Evolutionary conservation across 2,329 filamentous ascomycete genomes (phyloP).

Genomic region (Trichoderma koningiopsis): DNA sequence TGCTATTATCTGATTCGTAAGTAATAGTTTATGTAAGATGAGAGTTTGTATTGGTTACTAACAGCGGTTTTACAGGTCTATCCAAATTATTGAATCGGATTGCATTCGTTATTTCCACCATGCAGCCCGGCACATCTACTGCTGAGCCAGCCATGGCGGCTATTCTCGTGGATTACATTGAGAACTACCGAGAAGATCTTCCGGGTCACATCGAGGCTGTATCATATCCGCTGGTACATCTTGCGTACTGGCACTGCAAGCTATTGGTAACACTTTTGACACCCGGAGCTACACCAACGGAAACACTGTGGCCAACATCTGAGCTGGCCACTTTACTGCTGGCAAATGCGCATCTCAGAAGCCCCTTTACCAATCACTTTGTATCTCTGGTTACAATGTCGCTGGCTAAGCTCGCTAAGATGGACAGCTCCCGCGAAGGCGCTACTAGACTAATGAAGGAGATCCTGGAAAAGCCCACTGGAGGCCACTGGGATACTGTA

Average conservation of each 20-base stretch:
- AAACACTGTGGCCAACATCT: slow-evolving; percentile 62
- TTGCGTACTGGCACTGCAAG: slow-evolving; percentile 71
- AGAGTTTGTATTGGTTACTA: slow-evolving; percentile 15
- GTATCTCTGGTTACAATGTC: slow-evolving; percentile 60
- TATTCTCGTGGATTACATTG: slow-evolving; percentile 46
- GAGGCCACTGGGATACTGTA: slow-evolving; percentile 60
- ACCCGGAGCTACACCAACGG: slow-evolving; percentile 55
- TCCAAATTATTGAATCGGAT: slow-evolving; percentile 55
- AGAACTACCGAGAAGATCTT: slow-evolving; percentile 67
- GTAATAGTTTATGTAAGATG: slow-evolving; percentile 35
- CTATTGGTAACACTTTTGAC: slow-evolving; percentile 64
- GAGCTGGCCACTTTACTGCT: slow-evolving; percentile 62
- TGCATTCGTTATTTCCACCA: slow-evolving; percentile 42
- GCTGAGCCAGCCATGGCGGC: slow-evolving; percentile 40
- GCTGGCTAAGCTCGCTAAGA: slow-evolving; percentile 60
- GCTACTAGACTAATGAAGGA: slow-evolving; percentile 58
- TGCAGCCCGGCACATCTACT: slow-evolving; percentile 41
- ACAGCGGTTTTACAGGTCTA: slow-evolving; percentile 46
- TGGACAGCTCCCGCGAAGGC: slow-evolving; percentile 59
- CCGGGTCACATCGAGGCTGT: slow-evolving; percentile 57
- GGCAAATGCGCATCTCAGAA: slow-evolving; percentile 56
- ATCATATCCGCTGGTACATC: slow-evolving; percentile 59
- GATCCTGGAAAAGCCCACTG: slow-evolving; percentile 56
- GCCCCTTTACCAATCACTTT: slow-evolving; percentile 69
- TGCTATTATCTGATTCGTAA: slow-evolving; percentile 67